A percentile compares a stretch with the other conserved stretches of the same genome.
Evolutionary conservation across 106 monocot genomes (phyloP).

Genomic region (Hemerocallis citrina): DNA sequence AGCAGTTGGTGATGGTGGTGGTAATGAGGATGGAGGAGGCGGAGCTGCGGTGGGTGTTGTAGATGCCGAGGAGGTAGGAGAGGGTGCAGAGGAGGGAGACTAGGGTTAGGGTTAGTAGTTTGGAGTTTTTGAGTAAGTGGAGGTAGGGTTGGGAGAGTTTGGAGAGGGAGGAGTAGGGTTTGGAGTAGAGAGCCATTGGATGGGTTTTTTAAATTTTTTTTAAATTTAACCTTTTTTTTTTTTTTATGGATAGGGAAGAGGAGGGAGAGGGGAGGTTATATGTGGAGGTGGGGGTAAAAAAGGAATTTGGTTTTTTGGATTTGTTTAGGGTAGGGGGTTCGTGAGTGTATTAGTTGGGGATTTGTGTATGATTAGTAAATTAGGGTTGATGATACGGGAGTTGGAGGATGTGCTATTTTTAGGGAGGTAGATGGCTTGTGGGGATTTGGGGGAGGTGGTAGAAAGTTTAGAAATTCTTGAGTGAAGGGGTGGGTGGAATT

Average conservation of each 20-base stretch:
- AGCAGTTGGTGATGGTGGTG: not conserved
- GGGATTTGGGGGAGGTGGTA: not conserved
- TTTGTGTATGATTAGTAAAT: too few relatives aligned
- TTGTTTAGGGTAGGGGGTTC: not conserved
- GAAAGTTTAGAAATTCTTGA: too few relatives aligned
- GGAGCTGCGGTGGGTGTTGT: constrained; percentile 4
- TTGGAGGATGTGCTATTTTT: not conserved
- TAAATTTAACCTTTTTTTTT: too few relatives aligned
- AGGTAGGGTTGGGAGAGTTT: not conserved
- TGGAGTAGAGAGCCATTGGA: too few relatives aligned
- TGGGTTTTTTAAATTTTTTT: too few relatives aligned
- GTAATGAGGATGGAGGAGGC: not conserved
- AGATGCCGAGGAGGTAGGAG: constrained; percentile 18
- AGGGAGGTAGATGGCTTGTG: not conserved
- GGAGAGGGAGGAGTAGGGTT: not conserved
- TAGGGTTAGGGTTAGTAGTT: not conserved
- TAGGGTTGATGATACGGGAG: too few relatives aligned
- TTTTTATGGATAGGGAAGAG: too few relatives aligned
- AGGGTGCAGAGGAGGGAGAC: not conserved
- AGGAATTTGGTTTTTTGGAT: not conserved
- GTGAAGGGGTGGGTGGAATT: too few relatives aligned
- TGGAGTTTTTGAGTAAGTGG: not conserved
- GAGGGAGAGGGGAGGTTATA: not conserved
- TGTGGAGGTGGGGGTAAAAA: not conserved
- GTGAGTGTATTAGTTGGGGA: not conserved